Conservation (phyloP, 768 basidiomycete genomes). For the Agrocybe praecox region DNA sequence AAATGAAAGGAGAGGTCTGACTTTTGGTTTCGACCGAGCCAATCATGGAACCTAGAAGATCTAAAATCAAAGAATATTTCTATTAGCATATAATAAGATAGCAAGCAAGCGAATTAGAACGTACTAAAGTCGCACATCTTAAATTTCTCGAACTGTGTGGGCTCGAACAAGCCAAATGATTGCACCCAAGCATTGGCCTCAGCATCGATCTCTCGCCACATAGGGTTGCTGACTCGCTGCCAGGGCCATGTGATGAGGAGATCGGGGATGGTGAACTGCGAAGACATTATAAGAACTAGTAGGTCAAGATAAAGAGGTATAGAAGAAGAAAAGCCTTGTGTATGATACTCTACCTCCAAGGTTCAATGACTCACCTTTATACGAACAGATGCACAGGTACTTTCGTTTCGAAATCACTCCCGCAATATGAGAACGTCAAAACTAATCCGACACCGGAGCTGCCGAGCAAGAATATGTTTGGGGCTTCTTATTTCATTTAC, state of each 20-base stretch:
- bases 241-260: conserved; percentile 21
- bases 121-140: conserved; percentile 22
- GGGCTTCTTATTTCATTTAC: too few relatives aligned
- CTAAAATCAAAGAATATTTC: background rate
- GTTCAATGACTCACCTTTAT: too few relatives aligned
- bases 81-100: background rate
- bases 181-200: conserved; percentile 20
- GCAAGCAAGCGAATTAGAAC: background rate
- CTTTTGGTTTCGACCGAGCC: conserved; percentile 17
- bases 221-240: conserved; percentile 15
- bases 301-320: background rate
- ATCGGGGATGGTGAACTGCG: conserved; percentile 19
- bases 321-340: too few relatives aligned
- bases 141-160: conserved; percentile 20
- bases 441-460: too few relatives aligned
- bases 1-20: background rate
- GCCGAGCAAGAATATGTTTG: too few relatives aligned
- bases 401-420: too few relatives aligned
- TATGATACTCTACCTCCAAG: too few relatives aligned
- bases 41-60: conserved; percentile 21
- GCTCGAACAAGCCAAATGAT: conserved; percentile 16
- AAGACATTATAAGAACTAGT: background rate
- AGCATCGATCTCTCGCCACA: conserved; percentile 11
- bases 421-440: too few relatives aligned
- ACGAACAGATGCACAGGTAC: too few relatives aligned